Base-by-base conservation (phyloP, 768 basidiomycete genomes). In the Lactarius deliciosus region DNA sequence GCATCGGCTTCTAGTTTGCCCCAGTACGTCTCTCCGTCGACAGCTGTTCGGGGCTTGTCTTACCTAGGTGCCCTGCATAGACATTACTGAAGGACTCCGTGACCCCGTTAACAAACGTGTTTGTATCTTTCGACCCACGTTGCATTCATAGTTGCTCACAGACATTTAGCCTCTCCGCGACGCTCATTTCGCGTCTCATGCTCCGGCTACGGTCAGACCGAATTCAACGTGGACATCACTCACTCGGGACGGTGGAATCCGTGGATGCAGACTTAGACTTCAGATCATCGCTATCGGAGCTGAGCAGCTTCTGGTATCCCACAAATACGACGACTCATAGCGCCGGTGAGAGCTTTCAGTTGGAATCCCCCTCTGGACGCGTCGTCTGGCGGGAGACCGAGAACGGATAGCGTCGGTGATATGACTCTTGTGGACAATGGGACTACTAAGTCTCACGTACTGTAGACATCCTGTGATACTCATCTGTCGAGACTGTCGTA, bases 371-470 rank as follows among this genome's bases (percentile, higher is more conserved):
- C 9, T 32, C 43, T 20, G 41, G 41, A 20, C 41, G 41, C 38
- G 59, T 16, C 38, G 18, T 30, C 22, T 60, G 11, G 40, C 25
- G 15, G 60, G 60, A 34, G 60, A 15, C 25, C 25, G 57, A 69
- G 22, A 86, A 53, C 13, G 22, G 22, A 53, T 15, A 25, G 25
- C 25, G n/a, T 50, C 47, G 47, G 28, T 30, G n/a, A 80, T 65
- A 53, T 15, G 5, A 40, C 15, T 15, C 38, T 40, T 13, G n/a
- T 11, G n/a, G n/a, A 47, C 45, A 11, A n/a, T 10, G 45, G 45
- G 45, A 6, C 15, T 6, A 50, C 22, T 50, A 8, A 25, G 10
- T 15, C 47, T 2, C 47, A 15, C 22, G 1, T 38, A 38, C 36
- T 38, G 36, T 50, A 50, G 22, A 50, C 5, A 50, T 50, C 47